Percentiles rank a stretch among this genome's conserved stretches.
Evolutionary conservation across 2,329 filamentous ascomycete genomes (phyloP).

Genomic region (Plenodomus lindquistii): DNA sequence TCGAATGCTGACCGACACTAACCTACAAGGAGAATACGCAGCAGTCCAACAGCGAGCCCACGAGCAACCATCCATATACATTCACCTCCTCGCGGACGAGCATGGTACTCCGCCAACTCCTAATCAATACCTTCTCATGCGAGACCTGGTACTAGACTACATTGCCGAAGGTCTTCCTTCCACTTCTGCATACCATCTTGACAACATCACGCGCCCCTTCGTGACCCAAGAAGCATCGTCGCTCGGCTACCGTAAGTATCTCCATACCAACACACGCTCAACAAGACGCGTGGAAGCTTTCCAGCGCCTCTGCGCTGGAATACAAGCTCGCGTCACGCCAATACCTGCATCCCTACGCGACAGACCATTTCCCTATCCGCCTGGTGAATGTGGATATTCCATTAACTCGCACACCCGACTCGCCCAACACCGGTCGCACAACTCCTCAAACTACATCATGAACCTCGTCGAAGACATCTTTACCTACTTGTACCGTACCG

Average conservation of each 20-base stretch:
- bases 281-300: conserved; percentile 17
- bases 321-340: conserved; percentile 14
- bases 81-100: conserved; percentile 28
- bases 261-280: conserved; percentile 22
- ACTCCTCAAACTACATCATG: conserved; percentile 35
- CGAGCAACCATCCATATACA: conserved; percentile 33
- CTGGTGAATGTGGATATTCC: conserved; percentile 32
- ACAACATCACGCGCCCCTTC: conserved; percentile 19
- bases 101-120: conserved; percentile 25
- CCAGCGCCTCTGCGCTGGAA: conserved; percentile 20
- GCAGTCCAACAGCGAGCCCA: conserved; percentile 23
- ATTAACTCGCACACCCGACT: conserved; percentile 21
- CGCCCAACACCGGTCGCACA: conserved; percentile 24
- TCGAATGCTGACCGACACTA: conserved; percentile 11
- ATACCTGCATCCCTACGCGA: conserved; percentile 11
- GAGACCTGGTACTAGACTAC: conserved; percentile 24
- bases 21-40: conserved; percentile 23
- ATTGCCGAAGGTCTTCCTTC: conserved; percentile 4
- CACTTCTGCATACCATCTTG: conserved; percentile 17
- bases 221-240: conserved; percentile 5
- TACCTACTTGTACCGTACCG: conserved; percentile 9
- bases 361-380: conserved; percentile 22
- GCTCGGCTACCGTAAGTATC: conserved; percentile 29
- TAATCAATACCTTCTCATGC: conserved; percentile 26
- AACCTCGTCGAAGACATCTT: conserved; percentile 37